Percentiles rank a stretch among this genome's conserved stretches.
Conservation (phyloP, 805 yeast species). For the Wickerhamiella parazyma region DNA sequence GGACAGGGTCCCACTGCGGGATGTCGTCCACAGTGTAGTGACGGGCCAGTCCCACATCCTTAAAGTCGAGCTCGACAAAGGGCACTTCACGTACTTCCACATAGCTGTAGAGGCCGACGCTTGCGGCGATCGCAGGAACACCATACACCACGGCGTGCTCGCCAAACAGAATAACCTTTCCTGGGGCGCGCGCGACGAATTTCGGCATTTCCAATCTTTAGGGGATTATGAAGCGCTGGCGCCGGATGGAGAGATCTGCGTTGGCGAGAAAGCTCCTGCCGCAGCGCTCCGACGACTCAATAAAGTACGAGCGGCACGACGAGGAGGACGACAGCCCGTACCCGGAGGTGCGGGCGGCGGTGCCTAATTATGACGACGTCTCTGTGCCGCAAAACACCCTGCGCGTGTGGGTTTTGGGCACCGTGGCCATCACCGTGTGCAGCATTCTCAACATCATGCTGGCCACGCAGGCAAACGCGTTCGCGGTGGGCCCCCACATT, state of each 20-base stretch:
- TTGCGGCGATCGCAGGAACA: slow-evolving; percentile 93
- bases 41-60: slow-evolving; percentile 59
- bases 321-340: slow-evolving; percentile 34
- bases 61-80: slow-evolving; percentile 54
- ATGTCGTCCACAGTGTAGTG: slow-evolving; percentile 49
- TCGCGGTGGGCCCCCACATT: slow-evolving; percentile 39
- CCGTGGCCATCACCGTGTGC: slow-evolving; percentile 42
- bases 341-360: slow-evolving; percentile 54
- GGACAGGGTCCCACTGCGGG: slow-evolving; percentile 32
- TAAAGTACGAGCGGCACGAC: slow-evolving; percentile 14
- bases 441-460: slow-evolving; percentile 48
- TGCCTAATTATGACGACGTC: slow-evolving; percentile 45
- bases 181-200: slow-evolving; percentile 49
- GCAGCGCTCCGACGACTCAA: not conserved
- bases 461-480: slow-evolving; percentile 43
- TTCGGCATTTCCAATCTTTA: no score
- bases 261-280: not conserved
- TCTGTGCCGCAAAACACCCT: slow-evolving; percentile 37
- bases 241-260: not conserved
- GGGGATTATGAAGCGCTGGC: not conserved
- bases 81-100: slow-evolving; percentile 42
- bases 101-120: slow-evolving; percentile 74
- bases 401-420: slow-evolving; percentile 42
- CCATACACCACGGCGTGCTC: slow-evolving; percentile 94
- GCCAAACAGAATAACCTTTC: slow-evolving; percentile 89